Evolutionary conservation across 1,284 basidiomycete species (phyloP), one percentile per base, ranked within the genome.

Genomic region (Blastosporella zonata): DNA sequence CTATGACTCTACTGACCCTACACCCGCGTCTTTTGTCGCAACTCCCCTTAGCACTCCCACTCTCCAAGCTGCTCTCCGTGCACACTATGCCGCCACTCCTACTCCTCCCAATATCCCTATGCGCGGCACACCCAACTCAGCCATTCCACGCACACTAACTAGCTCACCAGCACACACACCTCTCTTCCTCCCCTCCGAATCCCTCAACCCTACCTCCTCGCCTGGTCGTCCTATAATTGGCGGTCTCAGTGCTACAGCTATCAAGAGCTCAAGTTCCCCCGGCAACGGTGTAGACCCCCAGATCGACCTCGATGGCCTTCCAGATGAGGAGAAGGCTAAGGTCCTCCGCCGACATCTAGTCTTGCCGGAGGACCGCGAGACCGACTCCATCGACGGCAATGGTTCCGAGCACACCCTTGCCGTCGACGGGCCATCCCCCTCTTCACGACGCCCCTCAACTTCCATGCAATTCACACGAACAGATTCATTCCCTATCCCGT

Each of bases 301-400:
- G 54, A 66, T 52, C 7, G 75, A 75, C 51, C 60, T 85, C 21
- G 82, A 87, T 21, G 79, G 76, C 18, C 67, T 87, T 31, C 73
- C 82, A 0, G 86, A 89, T 35, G 88, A 90, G 57, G 90, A 94
- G 61, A 96, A 93, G 70, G 86, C 86, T 1, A 80, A 79, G 56
- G 82, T 96, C 0, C 68, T 97, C 10, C 72, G 86, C 39, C 78
- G 82, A 44, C 93, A 96, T 68, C 73, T 97, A 12, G 87, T 94
- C 7, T 80, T 84, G 7, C 81, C 80, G 18, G 80, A 87, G 43
- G 87, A 90, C 52, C 78, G 89, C 6, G 62, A 70, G 49, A 33
- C 55, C 0, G 62, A 58, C 41, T 68, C 67, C 2, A 50, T 58
- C 9, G 54, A 66, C 13, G 57, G 56, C n/a, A 72, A 68, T 28